Conservation (phyloP, 2,329 filamentous ascomycete genomes). For the Metarhizium sp. region DNA sequence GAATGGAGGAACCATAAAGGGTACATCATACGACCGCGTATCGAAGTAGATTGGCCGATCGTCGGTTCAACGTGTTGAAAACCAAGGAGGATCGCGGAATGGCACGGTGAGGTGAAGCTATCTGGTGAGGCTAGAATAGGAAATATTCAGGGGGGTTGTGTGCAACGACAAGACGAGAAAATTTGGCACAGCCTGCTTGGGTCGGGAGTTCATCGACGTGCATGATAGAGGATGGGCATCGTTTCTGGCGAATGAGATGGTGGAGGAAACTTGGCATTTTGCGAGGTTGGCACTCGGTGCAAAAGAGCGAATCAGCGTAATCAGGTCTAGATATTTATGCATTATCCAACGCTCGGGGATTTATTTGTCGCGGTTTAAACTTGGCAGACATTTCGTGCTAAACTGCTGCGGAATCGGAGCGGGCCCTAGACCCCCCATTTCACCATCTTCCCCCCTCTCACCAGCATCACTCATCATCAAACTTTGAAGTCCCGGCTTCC, state of each 20-base stretch:
- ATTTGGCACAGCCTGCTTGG: neutral
- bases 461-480: too few relatives aligned
- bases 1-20: conserved; percentile 68
- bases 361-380: neutral
- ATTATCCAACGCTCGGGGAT: neutral
- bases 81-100: too few relatives aligned
- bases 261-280: neutral
- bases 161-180: neutral
- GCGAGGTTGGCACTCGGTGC: neutral
- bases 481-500: neutral
- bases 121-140: neutral
- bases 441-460: too few relatives aligned
- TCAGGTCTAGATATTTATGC: neutral
- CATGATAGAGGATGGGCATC: neutral
- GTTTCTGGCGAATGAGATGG: neutral
- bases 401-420: too few relatives aligned
- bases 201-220: neutral
- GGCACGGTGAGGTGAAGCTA: too few relatives aligned
- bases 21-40: conserved; percentile 68
- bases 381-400: too few relatives aligned
- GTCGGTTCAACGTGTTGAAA: neutral
- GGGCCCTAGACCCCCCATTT: too few relatives aligned
- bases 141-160: neutral
- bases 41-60: conserved; percentile 43
- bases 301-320: neutral